These are phyloP conservation scores for Geosiphon pyriformis DNA, from an alignment of 192 early-diverging fungal genomes.

Conservation along the genomic window DNA sequence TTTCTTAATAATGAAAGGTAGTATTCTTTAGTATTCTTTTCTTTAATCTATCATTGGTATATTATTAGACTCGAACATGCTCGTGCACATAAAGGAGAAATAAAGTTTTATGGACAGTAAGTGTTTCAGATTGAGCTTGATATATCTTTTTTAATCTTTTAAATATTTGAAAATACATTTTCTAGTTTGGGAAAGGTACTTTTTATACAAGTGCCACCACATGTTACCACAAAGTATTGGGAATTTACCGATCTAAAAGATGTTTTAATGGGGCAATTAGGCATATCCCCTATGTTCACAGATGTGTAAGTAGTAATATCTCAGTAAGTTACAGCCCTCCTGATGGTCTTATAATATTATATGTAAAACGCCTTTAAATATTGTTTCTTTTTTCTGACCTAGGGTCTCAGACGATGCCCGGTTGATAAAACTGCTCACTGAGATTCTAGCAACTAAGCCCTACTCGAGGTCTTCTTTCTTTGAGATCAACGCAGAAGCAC, in stretches of 20 bases:
- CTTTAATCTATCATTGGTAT: neutral
- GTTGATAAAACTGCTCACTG: neutral
- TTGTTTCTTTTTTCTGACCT: neutral
- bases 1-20: neutral
- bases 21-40: neutral
- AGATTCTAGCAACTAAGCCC: neutral
- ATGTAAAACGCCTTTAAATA: neutral
- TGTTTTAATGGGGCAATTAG: constrained; percentile 27
- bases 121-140: neutral
- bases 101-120: constrained; percentile 34
- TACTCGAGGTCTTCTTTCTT: constrained; percentile 22
- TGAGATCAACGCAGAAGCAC: constrained; percentile 35
- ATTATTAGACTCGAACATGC: constrained; percentile 27
- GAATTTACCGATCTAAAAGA: constrained; percentile 35
- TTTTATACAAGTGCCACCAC: constrained; percentile 28
- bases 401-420: neutral
- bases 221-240: constrained; percentile 28
- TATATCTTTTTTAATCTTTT: neutral
- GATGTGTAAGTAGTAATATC: constrained; percentile 34
- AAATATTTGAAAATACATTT: too few relatives aligned
- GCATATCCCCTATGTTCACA: constrained; percentile 26
- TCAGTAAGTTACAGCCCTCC: too few relatives aligned
- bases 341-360: neutral
- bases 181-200: constrained; percentile 38
- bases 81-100: constrained; percentile 30